These are phyloP conservation scores for Obba rivulosa DNA, from an alignment of 768 basidiomycete species.

Conservation along the genomic window DNA sequence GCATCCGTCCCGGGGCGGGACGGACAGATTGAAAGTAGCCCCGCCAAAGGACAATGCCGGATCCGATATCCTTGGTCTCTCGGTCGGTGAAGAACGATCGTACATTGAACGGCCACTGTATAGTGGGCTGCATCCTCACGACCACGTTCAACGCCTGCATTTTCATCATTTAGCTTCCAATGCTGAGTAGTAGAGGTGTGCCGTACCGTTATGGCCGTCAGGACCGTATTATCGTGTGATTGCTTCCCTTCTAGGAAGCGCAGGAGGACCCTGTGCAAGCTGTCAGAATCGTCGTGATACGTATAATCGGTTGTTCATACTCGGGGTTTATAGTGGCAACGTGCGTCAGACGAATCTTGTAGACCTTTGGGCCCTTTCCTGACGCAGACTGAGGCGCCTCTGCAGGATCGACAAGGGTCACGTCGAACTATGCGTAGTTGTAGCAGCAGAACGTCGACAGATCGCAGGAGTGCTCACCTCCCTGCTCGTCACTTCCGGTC, in stretches of 20 bases:
- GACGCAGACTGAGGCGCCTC: slow-evolving; percentile 11
- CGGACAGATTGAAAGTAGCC: slow-evolving; percentile 80
- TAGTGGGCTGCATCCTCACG: slow-evolving; percentile 67
- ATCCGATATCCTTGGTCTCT: slow-evolving; percentile 50
- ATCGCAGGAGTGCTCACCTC: slow-evolving; percentile 36
- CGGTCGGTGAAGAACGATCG: slow-evolving; percentile 67
- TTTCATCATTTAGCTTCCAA: neutral
- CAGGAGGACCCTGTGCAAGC: slow-evolving; percentile 45
- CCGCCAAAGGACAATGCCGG: slow-evolving; percentile 67
- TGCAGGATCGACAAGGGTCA: slow-evolving; percentile 41
- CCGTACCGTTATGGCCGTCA: slow-evolving; percentile 61
- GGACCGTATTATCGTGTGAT: slow-evolving; percentile 60
- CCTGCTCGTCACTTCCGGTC: slow-evolving; percentile 29
- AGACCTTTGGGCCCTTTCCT: slow-evolving; percentile 49
- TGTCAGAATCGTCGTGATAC: slow-evolving; percentile 18
- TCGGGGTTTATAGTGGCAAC: slow-evolving; percentile 82
- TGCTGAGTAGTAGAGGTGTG: neutral
- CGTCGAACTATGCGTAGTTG: slow-evolving; percentile 46
- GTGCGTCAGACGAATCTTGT: slow-evolving; percentile 61
- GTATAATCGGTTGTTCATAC: slow-evolving; percentile 26
- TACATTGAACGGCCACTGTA: slow-evolving; percentile 64
- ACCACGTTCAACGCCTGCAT: slow-evolving; percentile 72
- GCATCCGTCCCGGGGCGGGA: slow-evolving; percentile 55
- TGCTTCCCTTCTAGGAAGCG: slow-evolving; percentile 63
- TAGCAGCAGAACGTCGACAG: neutral